Evolutionary conservation across 306 rosid species (phyloP).

Genomic region (Herpetospermum pedunculosum): DNA sequence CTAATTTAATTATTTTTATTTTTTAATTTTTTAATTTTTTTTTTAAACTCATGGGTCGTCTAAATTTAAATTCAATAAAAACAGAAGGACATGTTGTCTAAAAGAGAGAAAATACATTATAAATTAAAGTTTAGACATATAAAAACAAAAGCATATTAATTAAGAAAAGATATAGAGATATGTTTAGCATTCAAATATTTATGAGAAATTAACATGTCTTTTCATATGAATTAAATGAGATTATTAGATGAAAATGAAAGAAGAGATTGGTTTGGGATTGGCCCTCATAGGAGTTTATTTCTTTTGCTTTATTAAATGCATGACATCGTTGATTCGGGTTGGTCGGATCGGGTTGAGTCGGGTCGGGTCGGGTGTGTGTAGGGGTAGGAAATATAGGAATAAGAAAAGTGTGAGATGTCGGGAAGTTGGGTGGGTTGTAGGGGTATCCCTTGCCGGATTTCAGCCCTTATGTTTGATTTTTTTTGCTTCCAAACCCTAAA

Average conservation of each 20-base stretch:
- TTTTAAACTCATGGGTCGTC: neutral
- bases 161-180: neutral
- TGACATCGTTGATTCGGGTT: neutral
- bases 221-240: neutral
- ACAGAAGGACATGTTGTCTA: neutral
- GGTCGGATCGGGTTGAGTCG: neutral
- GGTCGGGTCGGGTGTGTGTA: neutral
- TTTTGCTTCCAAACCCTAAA: neutral
- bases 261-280: neutral
- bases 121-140: neutral
- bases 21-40: neutral
- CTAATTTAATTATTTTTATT: neutral
- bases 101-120: neutral
- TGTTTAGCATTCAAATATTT: neutral
- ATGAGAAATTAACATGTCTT: neutral
- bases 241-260: neutral
- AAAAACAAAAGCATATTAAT: neutral
- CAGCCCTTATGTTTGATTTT: neutral
- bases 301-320: neutral
- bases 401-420: neutral
- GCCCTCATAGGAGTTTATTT: neutral
- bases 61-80: neutral
- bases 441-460: constrained; percentile 7
- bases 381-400: too few relatives aligned
- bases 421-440: constrained; percentile 2